Conservation (phyloP, 179 eudicot species). For the Corrigiola litoralis region DNA sequence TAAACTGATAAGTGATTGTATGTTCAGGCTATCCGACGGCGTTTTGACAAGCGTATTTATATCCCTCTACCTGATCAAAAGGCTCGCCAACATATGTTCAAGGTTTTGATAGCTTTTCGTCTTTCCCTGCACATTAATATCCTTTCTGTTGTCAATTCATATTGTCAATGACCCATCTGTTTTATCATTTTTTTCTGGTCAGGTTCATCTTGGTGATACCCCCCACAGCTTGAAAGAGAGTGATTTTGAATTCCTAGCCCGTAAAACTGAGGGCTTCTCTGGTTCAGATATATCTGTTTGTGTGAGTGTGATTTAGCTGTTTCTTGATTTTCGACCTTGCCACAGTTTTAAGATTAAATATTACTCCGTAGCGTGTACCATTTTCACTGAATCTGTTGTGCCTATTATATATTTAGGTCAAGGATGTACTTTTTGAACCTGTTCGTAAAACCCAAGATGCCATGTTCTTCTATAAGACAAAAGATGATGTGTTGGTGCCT, state of each 20-base stretch:
- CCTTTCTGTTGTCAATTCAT: background rate
- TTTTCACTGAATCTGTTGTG: no score
- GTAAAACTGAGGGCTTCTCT: conserved; percentile 87
- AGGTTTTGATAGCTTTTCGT: conserved; percentile 36
- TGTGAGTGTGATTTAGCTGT: conserved; percentile 48
- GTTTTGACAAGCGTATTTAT: conserved; percentile 97
- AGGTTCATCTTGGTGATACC: conserved; percentile 99
- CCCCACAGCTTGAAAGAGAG: conserved; percentile 88
- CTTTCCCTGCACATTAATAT: background rate
- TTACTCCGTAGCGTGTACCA: background rate
- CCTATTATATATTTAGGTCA: conserved; percentile 36
- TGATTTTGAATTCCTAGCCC: conserved; percentile 76
- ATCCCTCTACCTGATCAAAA: conserved; percentile 97
- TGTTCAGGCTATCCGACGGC: conserved; percentile 80
- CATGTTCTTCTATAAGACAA: conserved; percentile 62
- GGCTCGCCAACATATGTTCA: conserved; percentile 98
- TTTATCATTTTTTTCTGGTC: conserved; percentile 6
- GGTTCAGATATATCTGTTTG: conserved; percentile 97
- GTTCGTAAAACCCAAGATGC: conserved; percentile 99
- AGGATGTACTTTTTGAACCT: conserved; percentile 96
- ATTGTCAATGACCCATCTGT: background rate
- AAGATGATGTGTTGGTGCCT: conserved; percentile 69
- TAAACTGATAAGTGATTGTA: conserved; percentile 7
- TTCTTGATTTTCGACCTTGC: background rate
- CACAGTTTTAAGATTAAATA: background rate